Percentiles rank a stretch among this genome's conserved stretches.
Evolutionary conservation across 495 filamentous ascomycete genomes (phyloP).

Genomic region (Opeltia flavorubescens): DNA sequence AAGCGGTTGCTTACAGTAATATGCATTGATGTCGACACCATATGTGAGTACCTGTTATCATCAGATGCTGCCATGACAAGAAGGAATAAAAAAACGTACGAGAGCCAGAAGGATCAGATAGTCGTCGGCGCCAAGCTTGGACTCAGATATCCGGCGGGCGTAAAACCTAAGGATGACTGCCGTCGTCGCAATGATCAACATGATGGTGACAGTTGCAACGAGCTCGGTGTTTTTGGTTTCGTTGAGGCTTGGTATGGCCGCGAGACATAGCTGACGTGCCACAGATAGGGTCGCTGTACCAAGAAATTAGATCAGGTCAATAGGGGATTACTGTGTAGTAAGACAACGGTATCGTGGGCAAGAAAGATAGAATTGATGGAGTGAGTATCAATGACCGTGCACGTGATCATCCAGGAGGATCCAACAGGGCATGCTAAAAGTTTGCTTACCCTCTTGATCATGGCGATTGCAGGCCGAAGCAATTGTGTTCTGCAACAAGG

Average conservation of each 20-base stretch:
- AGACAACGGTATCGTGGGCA: no score
- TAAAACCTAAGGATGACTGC: neutral
- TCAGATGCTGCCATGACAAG: neutral
- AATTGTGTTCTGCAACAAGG: neutral
- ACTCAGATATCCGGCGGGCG: neutral
- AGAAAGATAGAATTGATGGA: neutral
- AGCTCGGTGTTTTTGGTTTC: slow-evolving; percentile 1
- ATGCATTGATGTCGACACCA: neutral
- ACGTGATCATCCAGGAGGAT: neutral
- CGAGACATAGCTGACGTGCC: neutral
- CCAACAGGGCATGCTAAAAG: no score
- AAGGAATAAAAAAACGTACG: neutral
- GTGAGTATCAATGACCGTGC: neutral
- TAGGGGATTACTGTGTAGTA: no score
- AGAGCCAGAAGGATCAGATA: slow-evolving; percentile 1
- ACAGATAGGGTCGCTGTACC: neutral
- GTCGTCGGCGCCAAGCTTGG: slow-evolving; percentile 1
- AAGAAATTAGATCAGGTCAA: neutral
- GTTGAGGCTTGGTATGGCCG: neutral
- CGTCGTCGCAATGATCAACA: neutral
- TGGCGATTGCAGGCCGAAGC: neutral
- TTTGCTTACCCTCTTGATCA: slow-evolving; percentile 1
- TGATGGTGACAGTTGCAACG: neutral
- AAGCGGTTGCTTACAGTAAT: neutral
- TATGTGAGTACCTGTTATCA: neutral